Evolutionary conservation across 495 filamentous ascomycete genomes (phyloP).

Genomic region (Penicillium samsonianum): DNA sequence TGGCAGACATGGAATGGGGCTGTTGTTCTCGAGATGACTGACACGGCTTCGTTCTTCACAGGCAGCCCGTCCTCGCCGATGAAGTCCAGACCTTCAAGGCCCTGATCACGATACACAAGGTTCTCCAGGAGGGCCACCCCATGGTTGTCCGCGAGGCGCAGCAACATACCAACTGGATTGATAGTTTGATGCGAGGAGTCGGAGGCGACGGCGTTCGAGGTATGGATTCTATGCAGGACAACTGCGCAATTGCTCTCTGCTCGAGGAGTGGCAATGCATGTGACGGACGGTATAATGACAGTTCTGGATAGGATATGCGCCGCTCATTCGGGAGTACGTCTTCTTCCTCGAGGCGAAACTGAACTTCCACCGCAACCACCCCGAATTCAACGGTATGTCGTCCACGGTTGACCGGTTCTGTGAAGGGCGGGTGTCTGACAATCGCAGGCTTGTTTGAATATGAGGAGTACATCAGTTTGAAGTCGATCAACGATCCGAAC

Average conservation of each 20-base stretch:
- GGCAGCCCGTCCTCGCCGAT: conserved; percentile 93
- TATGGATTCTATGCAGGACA: conserved; percentile 31
- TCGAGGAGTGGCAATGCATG: not conserved
- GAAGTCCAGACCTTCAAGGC: conserved; percentile 94
- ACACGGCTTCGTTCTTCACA: conserved; percentile 34
- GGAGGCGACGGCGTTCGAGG: conserved; percentile 82
- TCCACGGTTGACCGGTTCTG: not conserved
- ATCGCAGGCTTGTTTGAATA: conserved; percentile 82
- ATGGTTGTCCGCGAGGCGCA: conserved; percentile 85
- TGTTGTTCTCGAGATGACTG: conserved; percentile 3
- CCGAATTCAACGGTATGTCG: conserved; percentile 87
- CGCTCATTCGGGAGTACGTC: conserved; percentile 92
- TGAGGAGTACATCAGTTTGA: conserved; percentile 97
- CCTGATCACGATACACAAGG: conserved; percentile 90
- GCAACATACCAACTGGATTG: conserved; percentile 84
- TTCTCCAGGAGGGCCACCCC: conserved; percentile 94
- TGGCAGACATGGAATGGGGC: not conserved
- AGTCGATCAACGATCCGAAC: conserved; percentile 97
- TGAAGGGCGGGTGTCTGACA: conserved; percentile 20
- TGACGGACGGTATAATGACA: conserved; percentile 18
- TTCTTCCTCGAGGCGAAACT: conserved; percentile 92
- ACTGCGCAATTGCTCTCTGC: not conserved
- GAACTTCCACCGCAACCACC: conserved; percentile 91
- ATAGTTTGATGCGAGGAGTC: conserved; percentile 84
- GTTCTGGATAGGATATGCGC: conserved; percentile 70